Percentiles rank a stretch among this genome's conserved stretches.
These are phyloP conservation scores for Pulveroboletus sp. DNA, from an alignment of 768 basidiomycete genomes.

Conservation along the genomic window DNA sequence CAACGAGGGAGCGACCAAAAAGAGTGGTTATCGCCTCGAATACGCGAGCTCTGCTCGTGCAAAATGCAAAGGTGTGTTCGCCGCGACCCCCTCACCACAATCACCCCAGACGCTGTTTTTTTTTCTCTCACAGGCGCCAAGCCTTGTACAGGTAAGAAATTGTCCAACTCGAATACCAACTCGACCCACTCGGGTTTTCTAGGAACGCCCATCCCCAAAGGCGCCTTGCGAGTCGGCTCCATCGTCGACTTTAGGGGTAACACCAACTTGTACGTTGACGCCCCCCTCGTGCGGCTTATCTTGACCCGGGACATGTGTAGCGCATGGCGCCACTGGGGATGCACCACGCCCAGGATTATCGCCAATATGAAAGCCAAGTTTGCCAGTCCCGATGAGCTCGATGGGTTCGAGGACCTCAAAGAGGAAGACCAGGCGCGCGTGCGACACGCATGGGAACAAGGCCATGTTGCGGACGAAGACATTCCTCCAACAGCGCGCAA, in stretches of 20 bases:
- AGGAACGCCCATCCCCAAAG: constrained; percentile 76
- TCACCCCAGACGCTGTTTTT: constrained; percentile 17
- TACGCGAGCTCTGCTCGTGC: constrained; percentile 66
- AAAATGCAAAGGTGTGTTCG: constrained; percentile 71
- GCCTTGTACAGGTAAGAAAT: constrained; percentile 62
- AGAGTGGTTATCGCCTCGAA: constrained; percentile 70
- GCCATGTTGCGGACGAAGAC: constrained; percentile 80
- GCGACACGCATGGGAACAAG: constrained; percentile 69
- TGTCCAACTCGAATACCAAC: not conserved
- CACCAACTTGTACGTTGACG: constrained; percentile 54
- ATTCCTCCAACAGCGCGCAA: constrained; percentile 74
- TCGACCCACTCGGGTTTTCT: constrained; percentile 15
- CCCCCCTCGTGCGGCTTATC: constrained; percentile 1
- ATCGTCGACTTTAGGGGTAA: constrained; percentile 73
- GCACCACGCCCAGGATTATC: constrained; percentile 67
- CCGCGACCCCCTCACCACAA: constrained; percentile 9
- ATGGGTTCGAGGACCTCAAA: constrained; percentile 77
- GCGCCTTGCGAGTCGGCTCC: constrained; percentile 67
- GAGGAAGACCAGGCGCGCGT: constrained; percentile 72
- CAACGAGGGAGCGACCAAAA: constrained; percentile 34
- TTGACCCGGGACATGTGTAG: constrained; percentile 32
- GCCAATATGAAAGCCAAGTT: constrained; percentile 66
- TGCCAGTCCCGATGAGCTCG: constrained; percentile 62
- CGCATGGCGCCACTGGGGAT: constrained; percentile 91
- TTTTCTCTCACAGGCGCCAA: constrained; percentile 57